Percentiles rank a stretch among this genome's conserved stretches.
Conservation (phyloP, 371 early-diverging fungal genomes). For the Circinella minor region DNA sequence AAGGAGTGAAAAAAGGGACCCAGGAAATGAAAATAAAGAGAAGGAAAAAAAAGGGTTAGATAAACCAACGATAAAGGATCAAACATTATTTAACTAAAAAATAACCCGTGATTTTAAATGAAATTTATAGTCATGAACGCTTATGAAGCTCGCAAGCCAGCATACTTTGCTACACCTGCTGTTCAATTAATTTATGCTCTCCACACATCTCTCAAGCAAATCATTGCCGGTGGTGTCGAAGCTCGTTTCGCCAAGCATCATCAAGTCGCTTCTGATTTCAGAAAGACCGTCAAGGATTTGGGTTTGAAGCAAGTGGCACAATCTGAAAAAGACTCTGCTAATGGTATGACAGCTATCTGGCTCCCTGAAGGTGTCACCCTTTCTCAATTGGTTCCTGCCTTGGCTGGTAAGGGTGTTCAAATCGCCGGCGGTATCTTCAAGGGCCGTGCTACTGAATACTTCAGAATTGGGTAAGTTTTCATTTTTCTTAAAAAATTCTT, state of each 20-base stretch:
- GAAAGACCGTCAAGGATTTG: conserved; percentile 66
- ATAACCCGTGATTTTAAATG: too few species aligned
- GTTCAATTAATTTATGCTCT: conserved; percentile 94
- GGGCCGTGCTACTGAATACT: conserved; percentile 88
- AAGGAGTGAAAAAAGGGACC: neutral
- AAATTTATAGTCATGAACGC: conserved; percentile 81
- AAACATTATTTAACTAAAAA: too few species aligned
- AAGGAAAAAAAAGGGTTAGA: too few species aligned
- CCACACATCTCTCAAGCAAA: conserved; percentile 80
- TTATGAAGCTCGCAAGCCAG: conserved; percentile 89
- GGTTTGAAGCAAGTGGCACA: conserved; percentile 81
- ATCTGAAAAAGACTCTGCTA: conserved; percentile 73
- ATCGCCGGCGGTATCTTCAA: conserved; percentile 94
- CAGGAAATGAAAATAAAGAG: neutral
- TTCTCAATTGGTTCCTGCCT: conserved; percentile 76
- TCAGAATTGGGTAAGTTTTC: conserved; percentile 80
- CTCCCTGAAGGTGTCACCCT: conserved; percentile 86
- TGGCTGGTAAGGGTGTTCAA: conserved; percentile 82
- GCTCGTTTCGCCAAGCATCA: conserved; percentile 73
- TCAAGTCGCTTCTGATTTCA: conserved; percentile 74
- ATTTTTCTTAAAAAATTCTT: neutral
- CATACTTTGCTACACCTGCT: conserved; percentile 98
- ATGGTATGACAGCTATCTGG: conserved; percentile 95
- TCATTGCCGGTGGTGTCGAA: conserved; percentile 73
- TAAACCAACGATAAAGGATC: too few species aligned